Conservation (phyloP, 2,329 filamentous ascomycete genomes). For the Raffaelea ambrosiae region DNA sequence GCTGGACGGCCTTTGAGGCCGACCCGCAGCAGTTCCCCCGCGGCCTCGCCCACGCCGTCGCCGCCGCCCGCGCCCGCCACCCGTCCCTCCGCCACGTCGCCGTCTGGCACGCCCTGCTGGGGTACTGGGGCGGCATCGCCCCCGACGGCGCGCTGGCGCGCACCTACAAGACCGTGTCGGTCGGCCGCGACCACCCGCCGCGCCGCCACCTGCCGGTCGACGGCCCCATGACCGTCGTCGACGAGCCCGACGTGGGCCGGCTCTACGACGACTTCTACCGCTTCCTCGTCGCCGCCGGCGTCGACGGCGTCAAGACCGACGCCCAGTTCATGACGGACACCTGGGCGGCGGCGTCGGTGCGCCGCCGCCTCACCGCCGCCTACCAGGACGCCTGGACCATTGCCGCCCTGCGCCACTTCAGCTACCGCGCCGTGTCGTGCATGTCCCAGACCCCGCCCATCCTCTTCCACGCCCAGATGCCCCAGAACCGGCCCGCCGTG, state of each 20-base stretch:
- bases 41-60: constrained; percentile 65
- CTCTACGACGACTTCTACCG: constrained; percentile 90
- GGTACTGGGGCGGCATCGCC: constrained; percentile 88
- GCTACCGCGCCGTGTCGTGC: constrained; percentile 74
- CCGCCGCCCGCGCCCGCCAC: constrained; percentile 59
- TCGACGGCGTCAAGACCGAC: constrained; percentile 89
- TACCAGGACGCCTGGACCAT: constrained; percentile 86
- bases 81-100: constrained; percentile 73
- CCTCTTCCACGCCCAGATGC: constrained; percentile 76
- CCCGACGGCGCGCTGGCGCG: constrained; percentile 64
- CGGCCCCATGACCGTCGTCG: constrained; percentile 64
- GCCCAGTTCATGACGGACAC: constrained; percentile 84
- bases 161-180: constrained; percentile 65
- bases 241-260: constrained; percentile 60
- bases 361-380: constrained; percentile 60
- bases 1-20: constrained; percentile 82
- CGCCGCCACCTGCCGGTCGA: constrained; percentile 41
- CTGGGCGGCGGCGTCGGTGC: constrained; percentile 56
- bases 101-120: constrained; percentile 84
- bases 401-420: constrained; percentile 69
- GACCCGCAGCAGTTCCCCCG: constrained; percentile 69
- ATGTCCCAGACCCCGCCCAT: constrained; percentile 88
- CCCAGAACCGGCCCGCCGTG: constrained; percentile 63
- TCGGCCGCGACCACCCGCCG: constrained; percentile 39
- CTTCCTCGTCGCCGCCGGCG: constrained; percentile 64